Percentiles rank a stretch among this genome's conserved stretches.
Evolutionary conservation across 2,329 filamentous ascomycete genomes (phyloP).

Genomic region (Curvularia verruculosa): DNA sequence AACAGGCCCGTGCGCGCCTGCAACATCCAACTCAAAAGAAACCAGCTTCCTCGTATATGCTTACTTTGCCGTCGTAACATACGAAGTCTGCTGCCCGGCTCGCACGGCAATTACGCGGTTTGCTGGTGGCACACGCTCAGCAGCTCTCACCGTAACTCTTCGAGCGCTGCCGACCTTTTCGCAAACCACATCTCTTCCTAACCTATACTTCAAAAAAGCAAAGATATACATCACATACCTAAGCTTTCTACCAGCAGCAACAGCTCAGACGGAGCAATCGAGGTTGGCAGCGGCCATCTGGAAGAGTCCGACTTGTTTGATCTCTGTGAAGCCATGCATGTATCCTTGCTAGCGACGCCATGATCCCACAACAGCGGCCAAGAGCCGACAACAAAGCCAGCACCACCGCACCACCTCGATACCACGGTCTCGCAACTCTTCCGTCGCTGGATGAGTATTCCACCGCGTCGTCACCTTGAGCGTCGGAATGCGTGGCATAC

Average conservation of each 20-base stretch:
- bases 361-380: constrained; percentile 25
- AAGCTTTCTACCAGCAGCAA: constrained; percentile 11
- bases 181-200: constrained; percentile 4
- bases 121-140: background rate
- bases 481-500: constrained; percentile 34
- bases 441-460: constrained; percentile 71
- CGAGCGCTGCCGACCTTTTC: constrained; percentile 13
- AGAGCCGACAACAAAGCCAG: constrained; percentile 11
- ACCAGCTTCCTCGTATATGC: background rate
- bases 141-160: constrained; percentile 10
- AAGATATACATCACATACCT: constrained; percentile 8
- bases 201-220: constrained; percentile 6
- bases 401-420: constrained; percentile 4
- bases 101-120: background rate
- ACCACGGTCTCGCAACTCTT: constrained; percentile 56
- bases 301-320: constrained; percentile 26
- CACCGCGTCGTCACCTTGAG: constrained; percentile 61
- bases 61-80: background rate
- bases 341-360: constrained; percentile 30
- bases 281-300: constrained; percentile 18
- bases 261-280: constrained; percentile 19
- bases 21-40: background rate
- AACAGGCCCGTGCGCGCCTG: background rate
- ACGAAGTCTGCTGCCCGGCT: background rate
- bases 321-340: constrained; percentile 32